phyloP scores from a whole-genome alignment of 2,329 filamentous ascomycete species.

The Scytalidium lignicola region DNA sequence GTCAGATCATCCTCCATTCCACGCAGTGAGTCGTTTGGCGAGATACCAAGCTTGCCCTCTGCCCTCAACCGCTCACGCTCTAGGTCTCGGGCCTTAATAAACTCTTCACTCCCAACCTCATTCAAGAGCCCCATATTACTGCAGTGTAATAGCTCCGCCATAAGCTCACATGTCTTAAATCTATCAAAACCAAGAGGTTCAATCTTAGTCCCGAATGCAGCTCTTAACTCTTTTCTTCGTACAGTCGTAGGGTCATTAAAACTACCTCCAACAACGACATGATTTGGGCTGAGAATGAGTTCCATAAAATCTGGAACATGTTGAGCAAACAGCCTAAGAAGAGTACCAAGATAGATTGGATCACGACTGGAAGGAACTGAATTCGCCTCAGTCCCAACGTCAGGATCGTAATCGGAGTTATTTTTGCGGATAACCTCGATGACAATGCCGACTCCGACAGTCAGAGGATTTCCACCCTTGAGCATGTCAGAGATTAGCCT shows the following conservation, averaged over 20 bases:
- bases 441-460: constrained; percentile 92
- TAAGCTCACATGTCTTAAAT: constrained; percentile 98
- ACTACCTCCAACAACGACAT: constrained; percentile 47
- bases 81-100: constrained; percentile 72
- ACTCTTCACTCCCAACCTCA: constrained; percentile 81
- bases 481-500: constrained; percentile 90
- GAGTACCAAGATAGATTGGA: constrained; percentile 89
- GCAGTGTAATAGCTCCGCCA: constrained; percentile 95
- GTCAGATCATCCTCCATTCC: constrained; percentile 57
- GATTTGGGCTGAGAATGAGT: constrained; percentile 71
- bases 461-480: constrained; percentile 85
- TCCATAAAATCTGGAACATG: constrained; percentile 93
- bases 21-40: constrained; percentile 30
- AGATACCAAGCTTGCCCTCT: constrained; percentile 63
- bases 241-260: constrained; percentile 52
- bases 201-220: constrained; percentile 85
- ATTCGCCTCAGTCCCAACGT: constrained; percentile 76
- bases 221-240: constrained; percentile 69
- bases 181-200: constrained; percentile 94
- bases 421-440: constrained; percentile 99
- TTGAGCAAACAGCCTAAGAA: constrained; percentile 82
- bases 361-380: constrained; percentile 78
- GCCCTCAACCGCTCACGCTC: constrained; percentile 75
- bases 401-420: constrained; percentile 97
- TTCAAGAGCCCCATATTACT: constrained; percentile 98